Conservation (phyloP, 1,139 yeast genomes). For the Kodamaea anthophila region DNA sequence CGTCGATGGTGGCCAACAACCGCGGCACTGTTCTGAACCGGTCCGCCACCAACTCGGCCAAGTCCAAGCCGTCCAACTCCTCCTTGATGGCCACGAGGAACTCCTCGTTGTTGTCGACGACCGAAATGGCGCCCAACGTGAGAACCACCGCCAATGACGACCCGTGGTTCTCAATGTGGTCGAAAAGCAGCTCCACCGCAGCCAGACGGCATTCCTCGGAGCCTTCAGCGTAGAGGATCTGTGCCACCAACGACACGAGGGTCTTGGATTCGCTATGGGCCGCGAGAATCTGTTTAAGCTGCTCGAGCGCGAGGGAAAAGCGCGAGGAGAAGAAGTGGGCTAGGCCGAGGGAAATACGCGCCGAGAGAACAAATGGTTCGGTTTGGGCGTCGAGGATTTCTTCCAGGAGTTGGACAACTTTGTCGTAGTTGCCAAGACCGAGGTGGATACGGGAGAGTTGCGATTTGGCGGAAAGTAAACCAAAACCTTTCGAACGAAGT, state of each 20-base stretch:
- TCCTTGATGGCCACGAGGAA: slow-evolving; percentile 59
- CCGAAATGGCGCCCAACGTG: slow-evolving; percentile 74
- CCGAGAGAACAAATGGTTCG: slow-evolving; percentile 40
- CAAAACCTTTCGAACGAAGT: no score
- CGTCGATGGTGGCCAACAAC: slow-evolving; percentile 49
- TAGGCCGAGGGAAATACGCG: slow-evolving; percentile 65
- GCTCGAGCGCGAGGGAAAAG: slow-evolving; percentile 59
- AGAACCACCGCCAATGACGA: slow-evolving; percentile 60
- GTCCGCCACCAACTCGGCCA: slow-evolving; percentile 46
- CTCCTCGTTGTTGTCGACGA: slow-evolving; percentile 57
- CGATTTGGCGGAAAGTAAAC: slow-evolving; percentile 50
- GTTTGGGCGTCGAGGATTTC: slow-evolving; percentile 48
- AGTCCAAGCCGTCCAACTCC: slow-evolving; percentile 51
- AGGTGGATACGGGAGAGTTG: slow-evolving; percentile 66
- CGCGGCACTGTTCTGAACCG: slow-evolving; percentile 51
- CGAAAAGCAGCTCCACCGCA: slow-evolving; percentile 67
- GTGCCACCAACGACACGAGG: slow-evolving; percentile 69
- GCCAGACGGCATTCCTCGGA: slow-evolving; percentile 73
- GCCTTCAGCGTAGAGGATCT: slow-evolving; percentile 70
- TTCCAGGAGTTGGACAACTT: slow-evolving; percentile 58
- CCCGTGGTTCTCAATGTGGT: slow-evolving; percentile 58
- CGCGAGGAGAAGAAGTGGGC: slow-evolving; percentile 56
- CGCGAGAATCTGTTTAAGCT: slow-evolving; percentile 55
- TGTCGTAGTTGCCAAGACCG: slow-evolving; percentile 49
- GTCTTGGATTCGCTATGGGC: slow-evolving; percentile 43